These are phyloP conservation scores for Tympanopsis confertula DNA, from an alignment of 2,329 filamentous ascomycete genomes.

Conservation along the genomic window DNA sequence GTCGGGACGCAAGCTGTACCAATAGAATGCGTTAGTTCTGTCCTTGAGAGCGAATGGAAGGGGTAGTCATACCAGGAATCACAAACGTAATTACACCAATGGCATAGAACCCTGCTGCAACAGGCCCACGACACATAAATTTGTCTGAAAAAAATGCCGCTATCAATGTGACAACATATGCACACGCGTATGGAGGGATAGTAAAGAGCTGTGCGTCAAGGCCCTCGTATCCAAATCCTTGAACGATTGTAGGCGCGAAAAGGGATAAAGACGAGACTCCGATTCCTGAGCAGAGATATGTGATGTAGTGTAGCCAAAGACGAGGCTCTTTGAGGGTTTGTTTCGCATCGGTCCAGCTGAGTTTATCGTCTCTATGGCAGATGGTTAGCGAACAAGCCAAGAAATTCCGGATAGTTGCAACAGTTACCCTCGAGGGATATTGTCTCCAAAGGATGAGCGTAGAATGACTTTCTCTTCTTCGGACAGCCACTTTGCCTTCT, in stretches of 20 bases:
- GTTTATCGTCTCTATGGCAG: constrained; percentile 2
- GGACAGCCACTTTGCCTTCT: constrained; percentile 8
- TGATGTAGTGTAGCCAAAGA: constrained; percentile 7
- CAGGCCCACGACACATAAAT: neutral
- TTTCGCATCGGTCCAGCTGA: constrained; percentile 7
- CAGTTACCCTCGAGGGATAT: constrained; percentile 3
- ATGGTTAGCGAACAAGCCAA: no score
- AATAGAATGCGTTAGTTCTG: constrained; percentile 4
- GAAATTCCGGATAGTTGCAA: constrained; percentile 3
- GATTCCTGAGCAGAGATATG: constrained; percentile 7
- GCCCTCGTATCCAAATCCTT: constrained; percentile 7
- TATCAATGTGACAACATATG: constrained; percentile 3
- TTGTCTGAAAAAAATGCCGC: constrained; percentile 4
- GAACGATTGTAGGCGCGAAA: constrained; percentile 8
- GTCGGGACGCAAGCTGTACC: constrained; percentile 10
- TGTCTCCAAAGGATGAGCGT: no score
- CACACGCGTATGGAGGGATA: constrained; percentile 4
- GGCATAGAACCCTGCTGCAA: neutral
- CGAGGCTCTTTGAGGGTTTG: constrained; percentile 4
- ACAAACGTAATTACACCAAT: neutral
- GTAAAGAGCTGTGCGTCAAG: constrained; percentile 3
- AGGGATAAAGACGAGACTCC: constrained; percentile 2
- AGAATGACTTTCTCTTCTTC: constrained; percentile 4
- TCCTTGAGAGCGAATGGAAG: neutral
- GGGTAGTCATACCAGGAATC: neutral